Evolutionary conservation across 176 grass and related monocot genomes (phyloP), one percentile per base, ranked within the genome.

Genomic region (Miscanthus lutarioriparius): DNA sequence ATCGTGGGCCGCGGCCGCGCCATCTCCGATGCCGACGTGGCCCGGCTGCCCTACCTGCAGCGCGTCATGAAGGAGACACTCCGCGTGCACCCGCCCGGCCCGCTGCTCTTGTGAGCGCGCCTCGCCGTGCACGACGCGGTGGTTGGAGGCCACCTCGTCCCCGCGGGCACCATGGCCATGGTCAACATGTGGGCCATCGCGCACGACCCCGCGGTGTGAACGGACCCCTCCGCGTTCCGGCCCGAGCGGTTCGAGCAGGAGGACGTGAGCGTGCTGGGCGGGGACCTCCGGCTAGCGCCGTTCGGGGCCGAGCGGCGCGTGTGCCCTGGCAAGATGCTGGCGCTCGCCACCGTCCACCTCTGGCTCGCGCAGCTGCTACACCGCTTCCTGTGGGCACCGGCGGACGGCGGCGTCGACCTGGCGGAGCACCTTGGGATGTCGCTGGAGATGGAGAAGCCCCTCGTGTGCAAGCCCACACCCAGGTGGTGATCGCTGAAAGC

Each of bases 101-200:
- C 92, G 26, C 92, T 91, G 32, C 92, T 94, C 4, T 87, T 87
- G 16, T 94, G 92, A 89, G 92, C 89, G 20, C 87, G 89, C n/a
- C 84, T 94, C n/a, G 92, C 92, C 33, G 61, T 83, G 69, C 75
- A 73, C 39, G 89, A 94, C 84, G 85, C 49, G 16, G 23, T 65
- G 66, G 84, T 91, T 53, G 92, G 92, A 1, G 67, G 87, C 16
- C 92, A 89, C 81, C 72, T 89, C 3, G 70, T 91, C 28, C 89
- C 89, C 1, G 83, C 86, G 2, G 92, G 89, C 64, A 94, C 92
- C 28, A 94, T 89, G 19, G 92, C 89, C 20, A 94, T 91, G 92
- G 92, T 94, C 13, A 94, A 94, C 86, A 94, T 94, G 92, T 94
- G 87, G 84, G 89, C 89, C 36, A 94, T 94, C 58, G 80, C 92